phyloP scores from a whole-genome alignment of 768 basidiomycete genomes.

The Jaapia argillacea region DNA sequence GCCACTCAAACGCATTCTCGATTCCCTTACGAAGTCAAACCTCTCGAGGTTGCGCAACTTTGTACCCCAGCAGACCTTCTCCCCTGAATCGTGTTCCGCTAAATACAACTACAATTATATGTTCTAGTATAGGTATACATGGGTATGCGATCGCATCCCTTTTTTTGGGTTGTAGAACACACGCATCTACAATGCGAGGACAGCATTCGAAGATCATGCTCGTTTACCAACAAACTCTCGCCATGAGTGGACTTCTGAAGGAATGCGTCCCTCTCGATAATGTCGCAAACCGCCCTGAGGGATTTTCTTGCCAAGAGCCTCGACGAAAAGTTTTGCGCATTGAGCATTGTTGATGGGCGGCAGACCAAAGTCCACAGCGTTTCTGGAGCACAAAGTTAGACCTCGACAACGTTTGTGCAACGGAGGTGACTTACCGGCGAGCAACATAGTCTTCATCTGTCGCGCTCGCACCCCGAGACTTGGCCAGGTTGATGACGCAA shows the following conservation, averaged over 20 bases:
- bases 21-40: slow-evolving; percentile 13
- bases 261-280: slow-evolving; percentile 83
- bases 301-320: slow-evolving; percentile 77
- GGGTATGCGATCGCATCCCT: no score
- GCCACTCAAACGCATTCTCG: slow-evolving; percentile 24
- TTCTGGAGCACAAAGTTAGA: no score
- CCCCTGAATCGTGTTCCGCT: slow-evolving; percentile 1
- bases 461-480: slow-evolving; percentile 61
- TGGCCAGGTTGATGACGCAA: slow-evolving; percentile 88
- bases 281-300: slow-evolving; percentile 65
- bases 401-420: no score
- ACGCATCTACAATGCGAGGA: no score
- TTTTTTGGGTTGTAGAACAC: no score
- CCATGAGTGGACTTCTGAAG: slow-evolving; percentile 90
- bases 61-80: slow-evolving; percentile 38
- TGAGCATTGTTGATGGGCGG: slow-evolving; percentile 86
- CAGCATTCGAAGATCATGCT: no score
- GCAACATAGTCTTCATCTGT: slow-evolving; percentile 96
- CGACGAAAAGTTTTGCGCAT: slow-evolving; percentile 85
- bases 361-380: slow-evolving; percentile 93
- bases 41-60: slow-evolving; percentile 18
- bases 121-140: no score
- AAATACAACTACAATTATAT: no score
- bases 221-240: slow-evolving; percentile 73
- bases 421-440: slow-evolving; percentile 50